Conservation (phyloP, 2,329 filamentous ascomycete species). For the Penicillium sp. region DNA sequence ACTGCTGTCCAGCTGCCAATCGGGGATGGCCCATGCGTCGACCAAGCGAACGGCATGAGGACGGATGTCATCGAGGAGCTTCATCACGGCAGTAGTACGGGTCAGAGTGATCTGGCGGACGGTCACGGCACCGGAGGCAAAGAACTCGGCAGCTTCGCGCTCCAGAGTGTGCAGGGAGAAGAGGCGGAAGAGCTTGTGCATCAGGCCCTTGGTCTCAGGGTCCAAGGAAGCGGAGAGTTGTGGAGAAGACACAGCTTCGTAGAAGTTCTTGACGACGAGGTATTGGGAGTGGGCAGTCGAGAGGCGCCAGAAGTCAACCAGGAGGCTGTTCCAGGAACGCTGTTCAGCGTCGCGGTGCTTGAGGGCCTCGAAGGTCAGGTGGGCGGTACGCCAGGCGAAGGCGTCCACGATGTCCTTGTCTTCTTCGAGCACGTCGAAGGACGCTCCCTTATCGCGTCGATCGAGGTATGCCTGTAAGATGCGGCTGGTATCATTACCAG, state of each 20-base stretch:
- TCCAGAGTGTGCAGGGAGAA: slow-evolving; percentile 68
- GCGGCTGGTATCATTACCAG: slow-evolving; percentile 68
- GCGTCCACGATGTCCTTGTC: slow-evolving; percentile 72
- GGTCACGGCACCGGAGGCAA: slow-evolving; percentile 67
- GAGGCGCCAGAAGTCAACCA: slow-evolving; percentile 77
- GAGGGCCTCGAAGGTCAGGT: slow-evolving; percentile 73
- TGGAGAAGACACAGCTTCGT: slow-evolving; percentile 64
- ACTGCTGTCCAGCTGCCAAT: slow-evolving; percentile 74
- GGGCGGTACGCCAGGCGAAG: slow-evolving; percentile 74
- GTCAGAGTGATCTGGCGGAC: slow-evolving; percentile 72
- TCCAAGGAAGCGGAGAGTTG: slow-evolving; percentile 58
- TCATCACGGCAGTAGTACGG: slow-evolving; percentile 67
- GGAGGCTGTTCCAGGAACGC: slow-evolving; percentile 74
- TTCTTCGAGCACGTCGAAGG: slow-evolving; percentile 71
- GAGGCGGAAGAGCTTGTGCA: slow-evolving; percentile 69
- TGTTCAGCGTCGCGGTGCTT: slow-evolving; percentile 75
- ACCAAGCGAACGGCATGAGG: slow-evolving; percentile 73
- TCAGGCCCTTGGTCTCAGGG: slow-evolving; percentile 56
- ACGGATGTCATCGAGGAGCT: slow-evolving; percentile 69
- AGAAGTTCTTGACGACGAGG: slow-evolving; percentile 78
- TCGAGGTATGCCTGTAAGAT: slow-evolving; percentile 67
- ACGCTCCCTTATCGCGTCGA: slow-evolving; percentile 69
- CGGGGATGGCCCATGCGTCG: slow-evolving; percentile 74
- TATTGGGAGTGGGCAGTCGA: slow-evolving; percentile 76
- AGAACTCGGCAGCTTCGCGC: slow-evolving; percentile 71